A percentile compares a stretch with the other conserved stretches of the same genome.
These are phyloP conservation scores for Boletus eberwhitei DNA, from an alignment of 768 basidiomycete species.

Conservation along the genomic window DNA sequence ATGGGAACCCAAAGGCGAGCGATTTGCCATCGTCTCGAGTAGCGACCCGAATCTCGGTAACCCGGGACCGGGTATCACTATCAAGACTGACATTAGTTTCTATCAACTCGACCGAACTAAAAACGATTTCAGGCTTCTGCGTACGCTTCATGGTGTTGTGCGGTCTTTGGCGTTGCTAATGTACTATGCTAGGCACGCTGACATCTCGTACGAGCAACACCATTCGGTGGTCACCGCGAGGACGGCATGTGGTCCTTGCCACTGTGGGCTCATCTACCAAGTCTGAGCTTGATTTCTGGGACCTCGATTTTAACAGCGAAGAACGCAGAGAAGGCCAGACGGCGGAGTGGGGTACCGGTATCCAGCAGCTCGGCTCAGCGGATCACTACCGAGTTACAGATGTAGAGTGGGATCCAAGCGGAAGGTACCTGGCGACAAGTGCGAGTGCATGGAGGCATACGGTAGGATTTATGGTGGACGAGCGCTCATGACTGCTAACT, in stretches of 20 bases:
- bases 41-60: conserved; percentile 92
- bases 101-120: conserved; percentile 91
- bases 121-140: conserved; percentile 90
- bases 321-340: conserved; percentile 44
- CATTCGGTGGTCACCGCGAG: conserved; percentile 94
- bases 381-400: conserved; percentile 99
- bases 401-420: conserved; percentile 97
- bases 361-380: conserved; percentile 79
- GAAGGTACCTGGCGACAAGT: conserved; percentile 87
- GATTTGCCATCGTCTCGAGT: conserved; percentile 94
- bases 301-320: conserved; percentile 84
- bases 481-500: conserved; percentile 7
- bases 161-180: conserved; percentile 1
- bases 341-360: conserved; percentile 79
- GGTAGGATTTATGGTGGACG: conserved; percentile 44
- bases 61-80: conserved; percentile 84
- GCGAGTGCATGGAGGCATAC: conserved; percentile 95
- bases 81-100: conserved; percentile 95
- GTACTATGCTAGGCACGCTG: conserved; percentile 56
- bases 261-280: conserved; percentile 94
- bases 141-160: conserved; percentile 41
- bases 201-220: conserved; percentile 86
- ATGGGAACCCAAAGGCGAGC: conserved; percentile 97
- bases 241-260: conserved; percentile 92
- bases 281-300: conserved; percentile 99